Base-by-base conservation (phyloP, 2,329 filamentous ascomycete species). In the Cytospora piceae region DNA sequence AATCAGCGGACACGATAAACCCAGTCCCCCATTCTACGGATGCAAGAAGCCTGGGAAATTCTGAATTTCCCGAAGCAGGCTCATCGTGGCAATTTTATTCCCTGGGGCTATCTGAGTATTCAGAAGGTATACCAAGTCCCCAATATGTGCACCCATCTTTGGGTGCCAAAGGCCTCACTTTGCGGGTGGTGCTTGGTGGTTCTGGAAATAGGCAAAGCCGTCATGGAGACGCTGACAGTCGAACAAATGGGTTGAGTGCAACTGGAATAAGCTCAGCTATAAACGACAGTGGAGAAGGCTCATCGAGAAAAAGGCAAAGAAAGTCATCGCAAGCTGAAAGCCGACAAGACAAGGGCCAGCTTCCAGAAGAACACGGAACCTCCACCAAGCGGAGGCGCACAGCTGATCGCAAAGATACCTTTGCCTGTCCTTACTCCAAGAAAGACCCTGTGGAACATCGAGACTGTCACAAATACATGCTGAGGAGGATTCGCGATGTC, bases 391-490 rank as follows among this genome's bases (percentile, higher is more conserved):
- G 42, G 12, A 15, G 12, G n/a, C 42, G 42, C 14, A 46, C 42
- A 15, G 12, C 14, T 46, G 42, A 49, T 20, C 7, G 42, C 32
- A 46, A 31, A 49, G n/a, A 20, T 22, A 49, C 17, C 42, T 49
- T 65, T 42, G 63, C 57, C 34, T 65, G 63, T 24, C 63, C 63
- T 1, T 65, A 42, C 57, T 65, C 20, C 56, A 65, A 65, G 52
- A 65, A 61, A 31, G 63, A 61, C 51, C 22, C 42, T 11, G 6
- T 53, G 14, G n/a, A 22, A 4, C 29, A 65, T 17, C 57, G 32
- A 5, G 32, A 9, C 8, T 65, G 63, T 34, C 32, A 42, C 24
- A 15, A 20, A 7, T 61, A 61, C 32, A 14, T 15, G 24, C 56
- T 65, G n/a, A 54, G 17, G 4, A 49, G 63, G 29, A 57, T 65